A percentile compares a stretch with the other conserved stretches of the same genome.
Evolutionary conservation across 768 basidiomycete species (phyloP).

Genomic region (Phlegmacium glaucopus): DNA sequence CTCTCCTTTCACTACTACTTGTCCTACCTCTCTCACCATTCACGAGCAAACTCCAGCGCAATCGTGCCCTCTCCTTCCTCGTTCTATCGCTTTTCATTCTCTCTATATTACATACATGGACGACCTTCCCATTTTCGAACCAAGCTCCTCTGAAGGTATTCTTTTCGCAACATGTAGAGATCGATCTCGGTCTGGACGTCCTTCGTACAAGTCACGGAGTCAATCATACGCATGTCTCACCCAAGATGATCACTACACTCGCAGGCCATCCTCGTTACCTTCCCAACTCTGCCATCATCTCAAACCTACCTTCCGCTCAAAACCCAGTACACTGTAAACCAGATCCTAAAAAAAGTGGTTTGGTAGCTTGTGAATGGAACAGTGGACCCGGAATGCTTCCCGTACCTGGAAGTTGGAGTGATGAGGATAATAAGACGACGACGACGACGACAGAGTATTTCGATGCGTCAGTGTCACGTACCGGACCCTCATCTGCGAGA

Average conservation of each 20-base stretch:
- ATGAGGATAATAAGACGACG: not conserved
- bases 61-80: slow-evolving; percentile 11
- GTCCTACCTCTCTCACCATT: slow-evolving; percentile 24
- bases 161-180: slow-evolving; percentile 14
- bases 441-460: slow-evolving; percentile 21
- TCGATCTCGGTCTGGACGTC: not conserved
- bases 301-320: not conserved
- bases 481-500: slow-evolving; percentile 37
- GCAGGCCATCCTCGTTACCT: not conserved
- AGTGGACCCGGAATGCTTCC: slow-evolving; percentile 16
- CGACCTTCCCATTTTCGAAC: slow-evolving; percentile 13
- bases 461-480: slow-evolving; percentile 35
- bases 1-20: slow-evolving; percentile 14
- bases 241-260: not conserved
- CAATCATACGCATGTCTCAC: not conserved
- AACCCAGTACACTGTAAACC: not conserved
- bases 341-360: slow-evolving; percentile 5
- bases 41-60: slow-evolving; percentile 20
- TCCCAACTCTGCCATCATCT: not conserved
- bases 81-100: slow-evolving; percentile 8
- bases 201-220: not conserved
- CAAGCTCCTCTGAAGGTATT: slow-evolving; percentile 18
- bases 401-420: slow-evolving; percentile 6
- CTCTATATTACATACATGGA: slow-evolving; percentile 9
- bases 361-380: slow-evolving; percentile 19